Evolutionary conservation across 2,329 filamentous ascomycete genomes (phyloP), one percentile per base, ranked within the genome.

Genomic region (Hypoxylon sp.): DNA sequence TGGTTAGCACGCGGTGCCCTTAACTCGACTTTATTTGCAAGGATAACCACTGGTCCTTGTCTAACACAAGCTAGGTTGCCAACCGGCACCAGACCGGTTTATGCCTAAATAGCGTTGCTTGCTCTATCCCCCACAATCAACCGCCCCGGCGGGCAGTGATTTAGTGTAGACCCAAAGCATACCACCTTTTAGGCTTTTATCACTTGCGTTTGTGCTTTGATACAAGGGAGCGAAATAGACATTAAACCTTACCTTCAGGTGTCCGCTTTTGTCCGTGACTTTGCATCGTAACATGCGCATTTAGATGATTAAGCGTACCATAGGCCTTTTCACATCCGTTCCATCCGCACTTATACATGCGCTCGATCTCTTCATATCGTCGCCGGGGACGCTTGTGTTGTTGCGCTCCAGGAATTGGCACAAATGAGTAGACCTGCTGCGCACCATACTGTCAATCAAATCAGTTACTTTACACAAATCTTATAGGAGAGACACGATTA

Each of bases 321-420:
- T 99, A 99, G 2, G 96, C 96, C 83, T 99, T 99, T 81, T 99
- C 96, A 78, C 96, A 99, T 7, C 94, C 94, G 72, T 98, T 95
- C 93, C 94, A 98, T 25, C 95, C 96, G 78, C 96, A 99, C 82
- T 98, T 98, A 85, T 99, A 98, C 96, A 99, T 98, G 78, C 96
- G 91, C 84, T 99, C 96, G 75, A 99, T 99, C 79, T 99, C 96
- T 81, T 99, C 96, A 76, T 98, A 99, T 59, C 96, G 89, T 75
- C 96, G 87, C 71, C 96, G 89, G 11, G 96, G 96, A 64, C 96
- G 90, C 84, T 99, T 99, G 80, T 98, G 95, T 79, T 99, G 96
- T 79, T 98, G 94, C 11, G 95, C 93, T 70, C 96, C 96, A 1
- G 96, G 96, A 75, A 98, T 98, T 0, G 96, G 95, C 32, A 98